Evolutionary conservation across 495 filamentous ascomycete species (phyloP), one percentile per base, ranked within the genome.

Genomic region (Cenococcum geophilum): DNA sequence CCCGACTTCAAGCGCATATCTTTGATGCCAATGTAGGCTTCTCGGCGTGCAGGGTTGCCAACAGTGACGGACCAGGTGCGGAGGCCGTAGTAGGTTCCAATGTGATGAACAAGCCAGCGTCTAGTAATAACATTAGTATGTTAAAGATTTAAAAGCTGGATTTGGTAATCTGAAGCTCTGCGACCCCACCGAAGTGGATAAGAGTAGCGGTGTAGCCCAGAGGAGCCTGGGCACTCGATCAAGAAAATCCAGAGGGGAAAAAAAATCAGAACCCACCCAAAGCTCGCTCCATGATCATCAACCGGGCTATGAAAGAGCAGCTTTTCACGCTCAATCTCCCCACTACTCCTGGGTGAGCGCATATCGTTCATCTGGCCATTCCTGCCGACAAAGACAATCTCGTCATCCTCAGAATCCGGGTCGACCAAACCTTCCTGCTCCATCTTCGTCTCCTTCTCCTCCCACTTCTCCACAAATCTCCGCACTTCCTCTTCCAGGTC

Each of bases 81-180:
- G 58, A 98, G 79, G 34, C 91, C 92, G 72, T 98, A 98, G 73
- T 98, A 97, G 6, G 85, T 78, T 21, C 90, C 95, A 64, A 98
- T 89, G 52, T 85, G 87, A 75, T 98, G 91, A 4, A 96, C 91
- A 58, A 98, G 82, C 89, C 90, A 98, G 53, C 93, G 87, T 63
- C 89, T 95, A 61, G 18, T 32, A 62, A 55, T 49, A 23, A 62
- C 20, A 23, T 68, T 49, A 71, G 69, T n/a, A 45, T 18, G 11
- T 18, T 18, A 18, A 45, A 45, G 11, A 14, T 4, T 32, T 6
- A 51, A 16, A 48, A 47, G 63, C 20, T 60, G 12, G 12, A 23
- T 9, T 32, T 52, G 49, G 14, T 22, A 16, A 14, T 32, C 27
- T 32, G 27, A 32, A 32, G 27, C 6, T 32, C 27, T 32, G 27